These are phyloP conservation scores for Inga oerstediana DNA, from an alignment of 306 rosid genomes.

Conservation along the genomic window DNA sequence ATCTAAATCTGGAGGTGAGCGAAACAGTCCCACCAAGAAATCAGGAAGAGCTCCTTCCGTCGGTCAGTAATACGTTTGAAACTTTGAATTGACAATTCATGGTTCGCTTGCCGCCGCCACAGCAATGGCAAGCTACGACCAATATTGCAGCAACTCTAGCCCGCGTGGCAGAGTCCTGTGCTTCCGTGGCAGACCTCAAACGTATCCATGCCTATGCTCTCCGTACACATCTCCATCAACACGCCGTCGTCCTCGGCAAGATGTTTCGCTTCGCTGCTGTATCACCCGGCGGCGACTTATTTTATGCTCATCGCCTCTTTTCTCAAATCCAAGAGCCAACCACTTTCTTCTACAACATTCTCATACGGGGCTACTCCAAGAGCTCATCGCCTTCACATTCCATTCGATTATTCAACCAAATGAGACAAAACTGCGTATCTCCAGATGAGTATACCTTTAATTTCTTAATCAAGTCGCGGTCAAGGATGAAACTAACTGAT, in stretches of 20 bases:
- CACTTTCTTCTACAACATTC: constrained; percentile 64
- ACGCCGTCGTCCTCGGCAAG: constrained; percentile 58
- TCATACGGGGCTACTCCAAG: constrained; percentile 58
- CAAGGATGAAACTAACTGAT: constrained; percentile 28
- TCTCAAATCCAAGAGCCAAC: constrained; percentile 50
- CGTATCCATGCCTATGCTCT: constrained; percentile 54
- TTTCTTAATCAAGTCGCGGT: constrained; percentile 57
- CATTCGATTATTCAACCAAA: constrained; percentile 45
- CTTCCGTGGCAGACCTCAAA: constrained; percentile 56
- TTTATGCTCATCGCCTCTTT: constrained; percentile 59
- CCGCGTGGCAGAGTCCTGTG: constrained; percentile 51
- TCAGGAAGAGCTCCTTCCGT: neutral
- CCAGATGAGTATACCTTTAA: constrained; percentile 62
- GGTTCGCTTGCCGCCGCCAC: constrained; percentile 4
- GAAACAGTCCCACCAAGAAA: neutral
- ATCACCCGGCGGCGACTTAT: constrained; percentile 56
- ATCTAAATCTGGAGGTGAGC: neutral
- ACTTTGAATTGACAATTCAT: neutral
- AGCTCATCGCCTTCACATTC: constrained; percentile 45
- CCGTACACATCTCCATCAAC: constrained; percentile 42
- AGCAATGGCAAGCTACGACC: constrained; percentile 29
- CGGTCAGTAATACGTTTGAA: neutral
- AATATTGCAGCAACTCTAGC: constrained; percentile 41
- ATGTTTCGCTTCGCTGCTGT: constrained; percentile 65
- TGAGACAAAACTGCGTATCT: constrained; percentile 43